Evolutionary conservation across 2,329 filamentous ascomycete species (phyloP).

Genomic region (Corinectria fuckeliana): DNA sequence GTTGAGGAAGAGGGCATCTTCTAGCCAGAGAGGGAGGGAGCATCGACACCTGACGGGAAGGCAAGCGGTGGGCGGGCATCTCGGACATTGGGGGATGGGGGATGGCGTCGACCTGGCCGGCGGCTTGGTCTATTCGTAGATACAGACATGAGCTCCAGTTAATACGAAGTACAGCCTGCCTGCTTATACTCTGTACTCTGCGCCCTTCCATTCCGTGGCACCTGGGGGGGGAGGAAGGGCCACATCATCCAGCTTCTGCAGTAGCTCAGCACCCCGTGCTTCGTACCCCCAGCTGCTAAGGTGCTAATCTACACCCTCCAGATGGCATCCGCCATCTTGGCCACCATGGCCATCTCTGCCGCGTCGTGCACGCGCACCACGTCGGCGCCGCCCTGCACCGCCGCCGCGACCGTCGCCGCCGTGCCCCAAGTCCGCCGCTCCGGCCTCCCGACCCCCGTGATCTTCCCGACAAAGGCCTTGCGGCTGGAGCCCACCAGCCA

Average conservation of each 20-base stretch:
- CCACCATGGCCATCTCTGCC: slow-evolving; percentile 82
- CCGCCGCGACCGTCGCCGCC: slow-evolving; percentile 84
- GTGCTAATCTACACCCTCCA: slow-evolving; percentile 75
- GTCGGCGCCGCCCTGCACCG: slow-evolving; percentile 86
- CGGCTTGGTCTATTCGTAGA: no score
- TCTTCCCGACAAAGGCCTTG: slow-evolving; percentile 84
- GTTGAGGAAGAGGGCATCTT: not conserved
- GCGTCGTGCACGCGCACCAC: slow-evolving; percentile 94
- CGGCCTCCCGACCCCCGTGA: slow-evolving; percentile 78
- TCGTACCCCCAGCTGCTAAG: no score
- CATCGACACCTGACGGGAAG: no score
- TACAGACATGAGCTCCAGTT: no score
- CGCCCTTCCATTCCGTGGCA: no score
- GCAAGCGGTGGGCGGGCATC: not conserved
- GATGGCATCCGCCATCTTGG: slow-evolving; percentile 90
- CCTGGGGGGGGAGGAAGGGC: no score
- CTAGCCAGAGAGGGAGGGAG: not conserved
- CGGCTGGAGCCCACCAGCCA: slow-evolving; percentile 91
- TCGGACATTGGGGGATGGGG: no score
- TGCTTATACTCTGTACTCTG: no score
- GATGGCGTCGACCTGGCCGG: no score
- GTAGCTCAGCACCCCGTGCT: not conserved
- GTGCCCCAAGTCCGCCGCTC: slow-evolving; percentile 82
- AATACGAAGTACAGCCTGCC: no score
- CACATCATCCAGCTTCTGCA: not conserved